phyloP scores from a whole-genome alignment of 2,329 filamentous ascomycete species.

The Zymoseptoria pseudotritici region DNA sequence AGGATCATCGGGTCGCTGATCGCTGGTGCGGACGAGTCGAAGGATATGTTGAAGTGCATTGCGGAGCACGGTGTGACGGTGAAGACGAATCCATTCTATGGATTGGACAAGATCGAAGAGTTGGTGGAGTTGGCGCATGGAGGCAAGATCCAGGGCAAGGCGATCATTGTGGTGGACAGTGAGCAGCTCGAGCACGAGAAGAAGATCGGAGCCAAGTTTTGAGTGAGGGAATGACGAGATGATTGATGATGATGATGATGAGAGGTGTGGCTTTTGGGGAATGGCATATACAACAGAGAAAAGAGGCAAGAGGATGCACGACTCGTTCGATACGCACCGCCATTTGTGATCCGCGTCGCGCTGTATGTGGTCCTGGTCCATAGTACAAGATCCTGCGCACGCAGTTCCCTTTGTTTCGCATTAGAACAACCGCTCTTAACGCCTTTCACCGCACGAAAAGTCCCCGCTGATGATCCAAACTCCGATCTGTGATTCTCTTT shows the following conservation, averaged over 20 bases:
- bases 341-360: neutral
- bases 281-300: neutral
- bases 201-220: slow-evolving; percentile 31
- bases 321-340: neutral
- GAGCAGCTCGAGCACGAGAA: slow-evolving; percentile 41
- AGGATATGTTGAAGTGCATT: slow-evolving; percentile 29
- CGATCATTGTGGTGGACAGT: slow-evolving; percentile 45
- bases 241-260: neutral
- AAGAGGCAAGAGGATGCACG: neutral
- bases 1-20: slow-evolving; percentile 38
- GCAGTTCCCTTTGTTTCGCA: neutral
- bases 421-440: neutral
- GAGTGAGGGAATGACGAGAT: neutral
- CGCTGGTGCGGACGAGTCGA: slow-evolving; percentile 28
- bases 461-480: neutral
- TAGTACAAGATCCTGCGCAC: neutral
- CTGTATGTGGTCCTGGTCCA: neutral
- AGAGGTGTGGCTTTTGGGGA: neutral
- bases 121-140: slow-evolving; percentile 43
- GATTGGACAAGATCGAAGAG: slow-evolving; percentile 46
- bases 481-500: neutral
- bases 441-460: neutral
- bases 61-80: slow-evolving; percentile 40
- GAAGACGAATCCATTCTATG: slow-evolving; percentile 46
- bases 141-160: slow-evolving; percentile 51